phyloP scores from a whole-genome alignment of 2,329 filamentous ascomycete genomes.

The Hypomyces rosellus region DNA sequence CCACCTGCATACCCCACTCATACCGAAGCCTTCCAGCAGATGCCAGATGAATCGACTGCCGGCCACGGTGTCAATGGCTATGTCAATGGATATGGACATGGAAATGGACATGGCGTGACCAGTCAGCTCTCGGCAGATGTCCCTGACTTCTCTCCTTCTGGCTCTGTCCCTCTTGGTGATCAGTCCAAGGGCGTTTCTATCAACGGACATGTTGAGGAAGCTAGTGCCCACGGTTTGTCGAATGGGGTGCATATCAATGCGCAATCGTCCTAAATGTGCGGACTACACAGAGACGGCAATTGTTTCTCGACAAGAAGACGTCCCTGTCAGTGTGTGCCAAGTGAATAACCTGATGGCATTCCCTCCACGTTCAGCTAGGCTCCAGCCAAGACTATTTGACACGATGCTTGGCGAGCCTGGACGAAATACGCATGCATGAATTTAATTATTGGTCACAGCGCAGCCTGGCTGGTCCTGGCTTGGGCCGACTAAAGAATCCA shows the following conservation, averaged over 20 bases:
- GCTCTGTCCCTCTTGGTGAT: conserved; percentile 9
- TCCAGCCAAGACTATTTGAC: not conserved
- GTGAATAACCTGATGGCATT: not conserved
- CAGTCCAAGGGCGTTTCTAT: not conserved
- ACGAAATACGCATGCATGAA: not conserved
- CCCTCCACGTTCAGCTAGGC: not conserved
- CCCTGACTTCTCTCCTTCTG: conserved; percentile 34
- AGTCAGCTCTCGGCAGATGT: conserved; percentile 33
- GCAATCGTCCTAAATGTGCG: not conserved
- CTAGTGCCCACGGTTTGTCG: not conserved
- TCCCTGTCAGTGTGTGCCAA: not conserved
- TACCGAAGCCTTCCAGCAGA: conserved; percentile 24
- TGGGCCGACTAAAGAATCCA: conserved; percentile 7
- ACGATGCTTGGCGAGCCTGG: conserved; percentile 6
- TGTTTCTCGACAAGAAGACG: not conserved
- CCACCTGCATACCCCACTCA: conserved; percentile 24
- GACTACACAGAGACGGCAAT: not conserved
- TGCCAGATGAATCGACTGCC: conserved; percentile 25
- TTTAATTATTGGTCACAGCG: conserved; percentile 6
- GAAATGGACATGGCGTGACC: conserved; percentile 18
- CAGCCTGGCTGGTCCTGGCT: conserved; percentile 11
- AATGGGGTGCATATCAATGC: conserved; percentile 9
- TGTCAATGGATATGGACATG: conserved; percentile 17
- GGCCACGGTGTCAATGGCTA: conserved; percentile 33
- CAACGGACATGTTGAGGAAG: conserved; percentile 11